Evolutionary conservation across 1,139 yeast genomes (phyloP).

Genomic region (Kurtzmaniella natalensis): DNA sequence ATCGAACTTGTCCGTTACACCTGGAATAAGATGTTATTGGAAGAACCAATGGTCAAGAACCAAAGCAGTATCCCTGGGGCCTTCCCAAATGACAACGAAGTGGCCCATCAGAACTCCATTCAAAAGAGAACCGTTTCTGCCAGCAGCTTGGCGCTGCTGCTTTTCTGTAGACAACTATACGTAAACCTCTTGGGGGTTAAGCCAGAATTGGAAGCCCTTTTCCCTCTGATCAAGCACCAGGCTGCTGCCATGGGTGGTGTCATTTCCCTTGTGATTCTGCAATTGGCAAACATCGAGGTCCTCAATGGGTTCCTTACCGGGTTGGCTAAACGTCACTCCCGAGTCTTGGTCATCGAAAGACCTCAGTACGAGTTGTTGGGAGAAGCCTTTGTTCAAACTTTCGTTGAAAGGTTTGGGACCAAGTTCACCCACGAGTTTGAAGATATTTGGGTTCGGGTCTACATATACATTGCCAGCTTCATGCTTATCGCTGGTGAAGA

Average conservation of each 20-base stretch:
- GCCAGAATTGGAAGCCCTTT: conserved; percentile 49
- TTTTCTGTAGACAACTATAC: conserved; percentile 61
- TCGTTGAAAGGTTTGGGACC: conserved; percentile 58
- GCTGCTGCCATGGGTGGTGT: conserved; percentile 81
- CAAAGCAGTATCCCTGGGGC: conserved; percentile 24
- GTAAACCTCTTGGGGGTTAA: conserved; percentile 53
- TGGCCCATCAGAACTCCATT: conserved; percentile 2
- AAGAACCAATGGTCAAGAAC: conserved; percentile 25
- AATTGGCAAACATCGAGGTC: conserved; percentile 32
- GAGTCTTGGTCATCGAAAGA: conserved; percentile 73
- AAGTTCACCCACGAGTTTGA: conserved; percentile 48
- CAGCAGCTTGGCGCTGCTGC: conserved; percentile 38
- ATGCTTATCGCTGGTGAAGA: conserved; percentile 63
- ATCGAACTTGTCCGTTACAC: conserved; percentile 40
- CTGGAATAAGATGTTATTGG: conserved; percentile 42
- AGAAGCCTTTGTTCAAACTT: conserved; percentile 67
- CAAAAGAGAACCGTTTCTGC: neutral
- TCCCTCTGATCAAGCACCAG: conserved; percentile 66
- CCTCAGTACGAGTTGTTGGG: conserved; percentile 77
- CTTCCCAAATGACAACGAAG: conserved; percentile 12
- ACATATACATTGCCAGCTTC: conserved; percentile 60
- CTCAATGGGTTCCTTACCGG: conserved; percentile 59
- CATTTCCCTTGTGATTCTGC: conserved; percentile 55
- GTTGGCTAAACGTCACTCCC: conserved; percentile 70
- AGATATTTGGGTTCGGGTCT: conserved; percentile 69